Conservation (phyloP, 495 filamentous ascomycete species). For the Penicillium bialowiezense region DNA sequence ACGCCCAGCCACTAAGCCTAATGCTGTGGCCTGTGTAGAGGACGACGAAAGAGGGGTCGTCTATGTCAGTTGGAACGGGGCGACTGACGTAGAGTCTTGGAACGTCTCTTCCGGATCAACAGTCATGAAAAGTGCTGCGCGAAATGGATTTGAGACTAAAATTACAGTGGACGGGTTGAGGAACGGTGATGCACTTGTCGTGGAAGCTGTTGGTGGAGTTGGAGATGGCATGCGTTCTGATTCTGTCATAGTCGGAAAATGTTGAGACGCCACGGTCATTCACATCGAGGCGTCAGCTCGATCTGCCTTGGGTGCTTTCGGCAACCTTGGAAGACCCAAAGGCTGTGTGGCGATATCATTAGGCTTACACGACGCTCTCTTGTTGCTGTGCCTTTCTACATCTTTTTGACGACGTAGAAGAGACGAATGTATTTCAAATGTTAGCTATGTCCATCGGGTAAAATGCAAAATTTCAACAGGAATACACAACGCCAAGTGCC, state of each 20-base stretch:
- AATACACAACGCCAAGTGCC: not conserved
- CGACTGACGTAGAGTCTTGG: conserved; percentile 22
- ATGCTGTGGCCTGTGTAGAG: conserved; percentile 15
- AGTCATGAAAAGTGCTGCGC: not conserved
- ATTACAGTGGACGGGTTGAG: conserved; percentile 7
- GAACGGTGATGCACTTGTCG: conserved; percentile 7
- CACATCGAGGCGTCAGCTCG: no score
- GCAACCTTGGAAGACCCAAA: no score
- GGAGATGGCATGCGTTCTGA: conserved; percentile 12
- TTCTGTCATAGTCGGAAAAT: conserved; percentile 10
- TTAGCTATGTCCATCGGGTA: not conserved
- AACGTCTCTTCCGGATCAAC: conserved; percentile 9
- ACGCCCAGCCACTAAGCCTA: conserved; percentile 16
- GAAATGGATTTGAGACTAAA: conserved; percentile 13
- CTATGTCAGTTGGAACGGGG: conserved; percentile 38
- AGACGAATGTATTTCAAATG: no score
- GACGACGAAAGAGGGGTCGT: conserved; percentile 5
- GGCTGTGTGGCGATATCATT: no score
- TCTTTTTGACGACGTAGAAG: not conserved
- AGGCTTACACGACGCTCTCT: no score
- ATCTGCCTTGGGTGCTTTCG: no score
- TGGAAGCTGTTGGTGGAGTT: conserved; percentile 19
- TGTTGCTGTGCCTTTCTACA: not conserved
- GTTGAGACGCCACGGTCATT: not conserved
- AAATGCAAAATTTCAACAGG: not conserved